Evolutionary conservation across 2,329 filamentous ascomycete genomes (phyloP).

Genomic region (Ceratocystis alfenasii): DNA sequence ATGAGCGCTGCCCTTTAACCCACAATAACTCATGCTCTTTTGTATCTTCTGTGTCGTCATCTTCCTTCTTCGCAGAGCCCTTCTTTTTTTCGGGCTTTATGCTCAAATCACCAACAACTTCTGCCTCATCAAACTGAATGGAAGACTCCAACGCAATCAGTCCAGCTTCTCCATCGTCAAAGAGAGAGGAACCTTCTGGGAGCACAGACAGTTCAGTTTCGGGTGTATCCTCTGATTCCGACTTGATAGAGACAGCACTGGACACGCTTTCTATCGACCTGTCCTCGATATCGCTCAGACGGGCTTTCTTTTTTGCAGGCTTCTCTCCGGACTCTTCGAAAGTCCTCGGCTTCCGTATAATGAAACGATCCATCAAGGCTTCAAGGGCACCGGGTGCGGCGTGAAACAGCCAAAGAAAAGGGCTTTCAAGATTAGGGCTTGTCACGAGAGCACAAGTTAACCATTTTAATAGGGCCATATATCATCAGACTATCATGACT

Average conservation of each 20-base stretch:
- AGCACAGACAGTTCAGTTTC: not conserved
- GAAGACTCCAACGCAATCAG: not conserved
- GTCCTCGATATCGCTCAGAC: not conserved
- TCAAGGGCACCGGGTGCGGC: not conserved
- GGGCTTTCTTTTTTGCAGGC: conserved; percentile 10
- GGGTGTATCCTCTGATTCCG: not conserved
- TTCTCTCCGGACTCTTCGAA: not conserved
- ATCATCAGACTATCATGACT: not conserved
- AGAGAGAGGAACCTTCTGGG: not conserved
- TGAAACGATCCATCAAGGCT: conserved; percentile 13
- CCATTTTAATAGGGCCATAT: not conserved
- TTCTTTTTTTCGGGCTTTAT: too few relatives aligned
- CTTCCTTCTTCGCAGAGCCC: conserved; percentile 65
- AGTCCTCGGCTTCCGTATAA: conserved; percentile 5
- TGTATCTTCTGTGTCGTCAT: conserved; percentile 30
- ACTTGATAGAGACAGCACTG: not conserved
- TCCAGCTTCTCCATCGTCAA: not conserved
- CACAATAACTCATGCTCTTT: conserved; percentile 34
- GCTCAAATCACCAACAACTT: not conserved
- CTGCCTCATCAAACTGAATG: not conserved
- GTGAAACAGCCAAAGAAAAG: not conserved
- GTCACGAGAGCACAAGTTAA: not conserved
- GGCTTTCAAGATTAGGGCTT: not conserved
- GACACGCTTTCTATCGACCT: not conserved
- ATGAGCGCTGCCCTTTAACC: conserved; percentile 68